Percentiles rank a stretch among this genome's conserved stretches.
phyloP scores from a whole-genome alignment of 768 basidiomycete species.

The Serendipita indica region DNA sequence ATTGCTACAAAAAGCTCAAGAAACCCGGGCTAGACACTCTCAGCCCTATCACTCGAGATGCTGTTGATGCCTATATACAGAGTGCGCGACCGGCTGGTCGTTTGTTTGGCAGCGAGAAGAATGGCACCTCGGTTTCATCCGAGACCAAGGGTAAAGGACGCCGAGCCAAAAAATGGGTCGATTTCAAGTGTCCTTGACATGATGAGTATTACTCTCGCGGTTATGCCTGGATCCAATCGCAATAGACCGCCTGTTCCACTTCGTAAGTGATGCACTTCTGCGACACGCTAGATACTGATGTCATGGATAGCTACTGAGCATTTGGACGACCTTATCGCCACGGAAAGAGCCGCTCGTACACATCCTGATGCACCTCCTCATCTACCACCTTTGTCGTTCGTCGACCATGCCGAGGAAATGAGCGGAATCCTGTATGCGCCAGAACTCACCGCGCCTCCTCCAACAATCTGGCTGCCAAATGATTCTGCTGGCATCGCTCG shows the following conservation, averaged over 20 bases:
- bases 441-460: constrained; percentile 60
- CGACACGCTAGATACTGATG: constrained; percentile 12
- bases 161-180: constrained; percentile 37
- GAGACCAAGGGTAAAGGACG: constrained; percentile 24
- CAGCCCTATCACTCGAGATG: constrained; percentile 40
- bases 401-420: constrained; percentile 66
- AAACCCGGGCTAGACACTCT: constrained; percentile 36
- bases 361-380: constrained; percentile 65
- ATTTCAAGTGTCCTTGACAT: constrained; percentile 73
- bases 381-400: constrained; percentile 51
- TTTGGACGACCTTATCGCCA: constrained; percentile 66
- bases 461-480: constrained; percentile 76
- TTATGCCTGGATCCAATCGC: constrained; percentile 44
- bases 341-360: constrained; percentile 62
- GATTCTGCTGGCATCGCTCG: constrained; percentile 59
- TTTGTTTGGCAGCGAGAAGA: constrained; percentile 28
- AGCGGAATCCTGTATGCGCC: constrained; percentile 67
- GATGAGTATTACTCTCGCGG: constrained; percentile 67
- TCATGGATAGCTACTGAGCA: constrained; percentile 45
- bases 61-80: constrained; percentile 37
- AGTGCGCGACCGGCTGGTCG: constrained; percentile 26
- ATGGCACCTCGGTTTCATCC: constrained; percentile 31
- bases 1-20: constrained; percentile 36
- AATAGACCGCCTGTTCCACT: constrained; percentile 44
- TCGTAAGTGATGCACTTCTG: constrained; percentile 31